Conservation (phyloP, 163 green algal genomes). For the Picocystis sp. region DNA sequence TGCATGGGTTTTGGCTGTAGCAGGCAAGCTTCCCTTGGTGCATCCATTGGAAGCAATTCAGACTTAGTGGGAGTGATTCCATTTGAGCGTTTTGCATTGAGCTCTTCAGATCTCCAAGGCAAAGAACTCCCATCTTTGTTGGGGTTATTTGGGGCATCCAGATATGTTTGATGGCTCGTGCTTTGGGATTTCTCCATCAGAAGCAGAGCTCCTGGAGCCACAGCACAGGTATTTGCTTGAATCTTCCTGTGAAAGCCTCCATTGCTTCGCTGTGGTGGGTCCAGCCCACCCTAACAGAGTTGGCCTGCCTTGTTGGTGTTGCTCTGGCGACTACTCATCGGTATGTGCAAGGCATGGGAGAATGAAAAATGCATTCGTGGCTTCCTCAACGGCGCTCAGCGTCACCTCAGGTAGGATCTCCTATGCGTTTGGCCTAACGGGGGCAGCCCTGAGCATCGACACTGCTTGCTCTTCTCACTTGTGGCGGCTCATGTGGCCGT, state of each 20-base stretch:
- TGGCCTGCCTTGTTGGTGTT: conserved; percentile 26
- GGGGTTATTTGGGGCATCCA: conserved; percentile 7
- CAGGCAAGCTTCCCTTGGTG: too few relatives aligned
- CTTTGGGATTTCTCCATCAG: conserved; percentile 26
- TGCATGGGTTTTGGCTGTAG: too few relatives aligned
- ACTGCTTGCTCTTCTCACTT: conserved; percentile 2
- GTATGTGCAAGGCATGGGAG: not conserved
- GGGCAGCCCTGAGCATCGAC: not conserved
- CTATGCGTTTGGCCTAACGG: conserved; percentile 6
- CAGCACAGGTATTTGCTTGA: conserved; percentile 5
- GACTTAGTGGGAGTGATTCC: too few relatives aligned
- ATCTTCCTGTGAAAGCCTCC: too few relatives aligned
- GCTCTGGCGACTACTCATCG: conserved; percentile 24
- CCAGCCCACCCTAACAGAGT: too few relatives aligned
- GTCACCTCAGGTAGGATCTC: not conserved
- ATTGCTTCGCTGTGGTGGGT: too few relatives aligned
- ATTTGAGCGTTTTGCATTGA: not conserved
- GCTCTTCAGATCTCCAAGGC: too few relatives aligned
- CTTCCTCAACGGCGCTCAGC: not conserved
- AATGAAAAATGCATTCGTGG: too few relatives aligned
- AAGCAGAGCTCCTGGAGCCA: conserved; percentile 1
- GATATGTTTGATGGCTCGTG: conserved; percentile 24
- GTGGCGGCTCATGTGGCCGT: not conserved
- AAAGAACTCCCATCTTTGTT: not conserved
- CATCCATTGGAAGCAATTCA: too few relatives aligned